Evolutionary conservation across 257 asterid genomes (phyloP).

Genomic region (Echites panduratus): DNA sequence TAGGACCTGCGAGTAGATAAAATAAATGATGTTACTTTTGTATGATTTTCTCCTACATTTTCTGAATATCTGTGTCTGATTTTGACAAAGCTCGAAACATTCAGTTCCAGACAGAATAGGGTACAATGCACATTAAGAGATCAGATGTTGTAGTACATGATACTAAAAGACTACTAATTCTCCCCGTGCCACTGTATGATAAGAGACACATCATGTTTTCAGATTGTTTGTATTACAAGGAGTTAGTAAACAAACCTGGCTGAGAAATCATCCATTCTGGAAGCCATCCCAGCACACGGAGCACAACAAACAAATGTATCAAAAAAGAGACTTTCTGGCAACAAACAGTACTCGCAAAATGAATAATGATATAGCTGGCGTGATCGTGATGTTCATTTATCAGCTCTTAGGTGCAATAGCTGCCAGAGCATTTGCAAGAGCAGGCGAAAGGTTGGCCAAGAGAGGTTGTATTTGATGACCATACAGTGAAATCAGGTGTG

Average conservation of each 20-base stretch:
- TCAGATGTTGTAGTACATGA: not conserved
- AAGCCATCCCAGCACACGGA: conserved; percentile 3
- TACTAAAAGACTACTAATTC: too few species aligned
- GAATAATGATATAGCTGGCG: not conserved
- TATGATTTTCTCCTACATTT: too few species aligned
- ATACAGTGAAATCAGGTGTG: conserved; percentile 74
- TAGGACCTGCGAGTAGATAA: too few species aligned
- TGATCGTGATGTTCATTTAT: conserved; percentile 15
- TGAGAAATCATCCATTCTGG: not conserved
- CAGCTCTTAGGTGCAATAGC: conserved; percentile 77
- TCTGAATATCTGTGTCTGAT: too few species aligned
- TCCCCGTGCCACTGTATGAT: too few species aligned
- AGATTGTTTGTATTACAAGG: not conserved
- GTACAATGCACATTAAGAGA: too few species aligned
- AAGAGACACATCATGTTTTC: too few species aligned
- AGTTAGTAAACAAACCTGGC: conserved; percentile 9
- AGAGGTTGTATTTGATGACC: conserved; percentile 96
- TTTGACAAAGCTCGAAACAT: too few species aligned
- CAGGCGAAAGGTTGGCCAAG: conserved; percentile 73
- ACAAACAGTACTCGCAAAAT: not conserved
- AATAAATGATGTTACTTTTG: too few species aligned
- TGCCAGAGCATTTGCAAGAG: conserved; percentile 83
- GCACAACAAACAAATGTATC: conserved; percentile 3
- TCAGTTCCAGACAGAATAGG: too few species aligned
- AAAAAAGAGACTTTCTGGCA: not conserved